Conservation (phyloP, 768 basidiomycete genomes). For the Rhizopogon vulgaris region DNA sequence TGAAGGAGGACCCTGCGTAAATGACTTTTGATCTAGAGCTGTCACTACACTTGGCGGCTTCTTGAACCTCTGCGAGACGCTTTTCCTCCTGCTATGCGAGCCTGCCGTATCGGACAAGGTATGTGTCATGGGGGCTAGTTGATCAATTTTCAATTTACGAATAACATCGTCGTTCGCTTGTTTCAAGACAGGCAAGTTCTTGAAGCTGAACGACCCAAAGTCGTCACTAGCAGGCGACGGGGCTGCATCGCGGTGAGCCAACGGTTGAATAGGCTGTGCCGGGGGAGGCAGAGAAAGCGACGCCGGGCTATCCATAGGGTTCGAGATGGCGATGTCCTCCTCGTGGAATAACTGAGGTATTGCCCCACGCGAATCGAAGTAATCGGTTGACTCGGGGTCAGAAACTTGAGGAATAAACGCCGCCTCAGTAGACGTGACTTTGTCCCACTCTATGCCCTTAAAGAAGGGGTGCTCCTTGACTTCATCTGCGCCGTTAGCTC, state of each 20-base stretch:
- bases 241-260: constrained; percentile 35
- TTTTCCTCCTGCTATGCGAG: constrained; percentile 63
- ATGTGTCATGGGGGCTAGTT: constrained; percentile 72
- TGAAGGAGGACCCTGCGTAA: constrained; percentile 77
- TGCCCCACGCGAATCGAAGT: constrained; percentile 96
- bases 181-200: constrained; percentile 92
- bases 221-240: constrained; percentile 71
- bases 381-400: constrained; percentile 98
- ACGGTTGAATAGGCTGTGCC: constrained; percentile 16
- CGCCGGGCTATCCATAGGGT: constrained; percentile 37
- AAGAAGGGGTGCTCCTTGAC: constrained; percentile 93
- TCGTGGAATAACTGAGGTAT: constrained; percentile 88
- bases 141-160: constrained; percentile 89
- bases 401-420: constrained; percentile 93
- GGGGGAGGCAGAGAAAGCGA: constrained; percentile 14
- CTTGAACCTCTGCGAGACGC: constrained; percentile 77
- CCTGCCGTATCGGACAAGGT: constrained; percentile 59
- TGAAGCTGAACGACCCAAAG: constrained; percentile 97
- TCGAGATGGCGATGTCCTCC: constrained; percentile 63
- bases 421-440: constrained; percentile 81
- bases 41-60: constrained; percentile 78
- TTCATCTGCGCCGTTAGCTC: constrained; percentile 83
- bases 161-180: constrained; percentile 99
- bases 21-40: constrained; percentile 53
- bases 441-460: constrained; percentile 87